These are phyloP conservation scores for Vigna trinervia DNA, from an alignment of 306 rosid species.

Conservation along the genomic window DNA sequence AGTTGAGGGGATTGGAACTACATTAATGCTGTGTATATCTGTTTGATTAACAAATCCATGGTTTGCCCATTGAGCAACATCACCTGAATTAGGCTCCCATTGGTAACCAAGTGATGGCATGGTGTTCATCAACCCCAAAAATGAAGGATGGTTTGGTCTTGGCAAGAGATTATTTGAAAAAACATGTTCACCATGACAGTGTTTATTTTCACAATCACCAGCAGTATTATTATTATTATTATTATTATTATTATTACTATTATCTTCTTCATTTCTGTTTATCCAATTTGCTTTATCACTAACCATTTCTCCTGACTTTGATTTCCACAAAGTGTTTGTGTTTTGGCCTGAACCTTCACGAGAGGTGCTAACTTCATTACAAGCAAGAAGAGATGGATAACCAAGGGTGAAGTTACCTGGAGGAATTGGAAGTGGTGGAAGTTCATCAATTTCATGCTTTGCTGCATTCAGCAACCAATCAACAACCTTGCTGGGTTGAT, in stretches of 20 bases:
- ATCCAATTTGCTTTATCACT: constrained; percentile 43
- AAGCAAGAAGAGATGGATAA: constrained; percentile 51
- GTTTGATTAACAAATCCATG: constrained; percentile 53
- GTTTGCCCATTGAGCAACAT: constrained; percentile 42
- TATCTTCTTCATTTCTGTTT: constrained; percentile 39
- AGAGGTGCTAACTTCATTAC: constrained; percentile 29
- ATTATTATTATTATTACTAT: neutral
- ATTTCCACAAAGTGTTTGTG: constrained; percentile 44
- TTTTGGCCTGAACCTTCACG: constrained; percentile 40
- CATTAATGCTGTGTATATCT: constrained; percentile 58
- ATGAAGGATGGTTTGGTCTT: constrained; percentile 54
- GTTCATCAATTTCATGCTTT: constrained; percentile 83
- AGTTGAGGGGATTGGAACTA: constrained; percentile 61
- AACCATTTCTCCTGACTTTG: constrained; percentile 44
- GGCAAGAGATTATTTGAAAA: constrained; percentile 44
- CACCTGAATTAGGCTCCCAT: constrained; percentile 39
- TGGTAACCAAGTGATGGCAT: constrained; percentile 54
- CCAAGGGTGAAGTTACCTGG: constrained; percentile 56
- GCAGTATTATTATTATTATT: neutral
- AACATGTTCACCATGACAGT: constrained; percentile 37
- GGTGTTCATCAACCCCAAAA: constrained; percentile 46
- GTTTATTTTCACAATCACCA: constrained; percentile 18
- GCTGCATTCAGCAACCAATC: constrained; percentile 92
- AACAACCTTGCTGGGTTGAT: constrained; percentile 89
- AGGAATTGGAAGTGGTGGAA: constrained; percentile 80